Evolutionary conservation across 176 grass and related monocot genomes (phyloP).

Genomic region (Aegilops bicornis): DNA sequence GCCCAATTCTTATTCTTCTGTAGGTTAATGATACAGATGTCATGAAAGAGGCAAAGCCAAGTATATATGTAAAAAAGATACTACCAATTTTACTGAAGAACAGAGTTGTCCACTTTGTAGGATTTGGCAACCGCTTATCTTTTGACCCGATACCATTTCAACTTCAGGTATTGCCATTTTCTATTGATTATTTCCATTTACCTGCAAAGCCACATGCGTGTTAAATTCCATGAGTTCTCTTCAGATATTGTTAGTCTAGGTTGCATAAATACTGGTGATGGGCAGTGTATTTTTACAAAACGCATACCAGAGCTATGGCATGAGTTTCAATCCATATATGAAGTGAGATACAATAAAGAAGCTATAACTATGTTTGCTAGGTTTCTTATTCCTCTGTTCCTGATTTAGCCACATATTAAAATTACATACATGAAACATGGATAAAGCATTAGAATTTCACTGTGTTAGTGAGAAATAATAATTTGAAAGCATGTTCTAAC

Average conservation of each 20-base stretch:
- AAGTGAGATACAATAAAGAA: background rate
- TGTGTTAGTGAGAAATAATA: background rate
- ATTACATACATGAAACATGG: background rate
- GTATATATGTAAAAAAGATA: slow-evolving; percentile 87
- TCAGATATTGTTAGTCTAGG: background rate
- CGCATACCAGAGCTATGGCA: background rate
- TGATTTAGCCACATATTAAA: background rate
- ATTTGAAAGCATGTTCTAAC: slow-evolving; percentile 19
- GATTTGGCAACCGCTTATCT: slow-evolving; percentile 99
- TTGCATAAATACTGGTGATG: slow-evolving; percentile 4
- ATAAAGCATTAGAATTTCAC: background rate
- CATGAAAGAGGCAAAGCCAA: slow-evolving; percentile 95
- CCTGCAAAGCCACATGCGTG: background rate
- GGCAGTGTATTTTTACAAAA: background rate
- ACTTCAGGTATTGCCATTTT: slow-evolving; percentile 64
- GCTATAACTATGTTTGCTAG: background rate
- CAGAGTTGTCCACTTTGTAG: slow-evolving; percentile 88
- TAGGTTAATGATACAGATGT: slow-evolving; percentile 93
- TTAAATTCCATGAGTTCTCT: background rate
- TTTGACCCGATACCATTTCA: slow-evolving; percentile 96
- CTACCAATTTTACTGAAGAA: slow-evolving; percentile 88
- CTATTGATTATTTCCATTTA: slow-evolving; percentile 19
- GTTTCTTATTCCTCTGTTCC: background rate
- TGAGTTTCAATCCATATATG: background rate
- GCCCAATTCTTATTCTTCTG: slow-evolving; percentile 31